A percentile compares a stretch with the other conserved stretches of the same genome.
phyloP scores from a whole-genome alignment of 2,329 filamentous ascomycete genomes.

The Colletotrichum sansevieriae region DNA sequence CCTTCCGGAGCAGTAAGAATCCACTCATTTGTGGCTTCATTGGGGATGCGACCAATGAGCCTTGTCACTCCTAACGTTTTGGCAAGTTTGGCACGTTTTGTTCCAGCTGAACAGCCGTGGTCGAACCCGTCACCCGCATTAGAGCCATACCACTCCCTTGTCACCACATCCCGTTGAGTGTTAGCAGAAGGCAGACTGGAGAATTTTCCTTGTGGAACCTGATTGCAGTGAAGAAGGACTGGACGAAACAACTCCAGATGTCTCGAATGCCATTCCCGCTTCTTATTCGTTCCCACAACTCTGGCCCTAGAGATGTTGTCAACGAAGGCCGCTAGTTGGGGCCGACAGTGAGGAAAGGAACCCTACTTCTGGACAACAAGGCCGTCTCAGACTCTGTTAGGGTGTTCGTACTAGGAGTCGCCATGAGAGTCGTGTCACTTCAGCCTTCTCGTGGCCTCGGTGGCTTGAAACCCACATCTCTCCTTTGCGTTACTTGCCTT shows the following conservation, averaged over 20 bases:
- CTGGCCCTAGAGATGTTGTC: constrained; percentile 9
- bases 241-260: constrained; percentile 16
- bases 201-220: background rate
- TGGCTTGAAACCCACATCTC: constrained; percentile 3
- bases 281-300: constrained; percentile 5
- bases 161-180: constrained; percentile 30
- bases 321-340: constrained; percentile 15
- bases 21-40: constrained; percentile 30
- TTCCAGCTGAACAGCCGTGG: constrained; percentile 37
- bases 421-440: constrained; percentile 7
- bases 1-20: constrained; percentile 32
- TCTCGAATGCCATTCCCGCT: constrained; percentile 29
- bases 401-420: background rate
- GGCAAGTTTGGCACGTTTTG: constrained; percentile 33
- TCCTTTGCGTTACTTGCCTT: constrained; percentile 11
- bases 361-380: constrained; percentile 6
- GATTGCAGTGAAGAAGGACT: constrained; percentile 37
- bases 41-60: constrained; percentile 33
- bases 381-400: background rate
- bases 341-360: constrained; percentile 1
- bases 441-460: constrained; percentile 8
- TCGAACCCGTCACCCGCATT: constrained; percentile 34
- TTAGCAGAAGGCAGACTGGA: constrained; percentile 37
- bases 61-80: background rate
- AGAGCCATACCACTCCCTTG: constrained; percentile 19